Evolutionary conservation across 2,329 filamentous ascomycete species (phyloP).

Genomic region (Fusarium sp.): DNA sequence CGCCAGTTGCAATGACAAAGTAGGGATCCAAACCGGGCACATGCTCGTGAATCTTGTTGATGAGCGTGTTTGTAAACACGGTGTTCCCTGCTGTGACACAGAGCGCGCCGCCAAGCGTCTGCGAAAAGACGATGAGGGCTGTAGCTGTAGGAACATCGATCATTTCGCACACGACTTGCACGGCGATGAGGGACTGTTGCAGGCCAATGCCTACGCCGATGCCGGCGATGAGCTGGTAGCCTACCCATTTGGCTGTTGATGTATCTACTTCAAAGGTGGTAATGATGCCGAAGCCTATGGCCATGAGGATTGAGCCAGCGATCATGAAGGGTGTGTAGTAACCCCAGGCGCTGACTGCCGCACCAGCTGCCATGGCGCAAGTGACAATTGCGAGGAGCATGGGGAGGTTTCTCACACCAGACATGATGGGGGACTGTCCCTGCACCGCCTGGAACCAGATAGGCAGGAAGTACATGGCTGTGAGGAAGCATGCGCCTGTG

Average conservation of each 20-base stretch:
- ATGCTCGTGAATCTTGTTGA: slow-evolving; percentile 52
- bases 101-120: slow-evolving; percentile 57
- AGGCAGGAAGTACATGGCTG: slow-evolving; percentile 56
- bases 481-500: slow-evolving; percentile 52
- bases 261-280: slow-evolving; percentile 56
- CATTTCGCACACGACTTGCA: slow-evolving; percentile 53
- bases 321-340: slow-evolving; percentile 62
- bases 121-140: slow-evolving; percentile 50
- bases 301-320: slow-evolving; percentile 50
- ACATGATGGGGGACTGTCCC: slow-evolving; percentile 54
- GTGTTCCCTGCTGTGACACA: slow-evolving; percentile 63
- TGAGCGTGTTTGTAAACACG: slow-evolving; percentile 63
- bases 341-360: slow-evolving; percentile 54
- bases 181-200: slow-evolving; percentile 60
- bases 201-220: slow-evolving; percentile 57
- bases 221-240: slow-evolving; percentile 56
- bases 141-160: slow-evolving; percentile 54
- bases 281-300: slow-evolving; percentile 57
- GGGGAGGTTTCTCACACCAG: slow-evolving; percentile 58
- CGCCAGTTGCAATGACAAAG: slow-evolving; percentile 52
- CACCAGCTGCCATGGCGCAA: slow-evolving; percentile 52
- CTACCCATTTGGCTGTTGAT: slow-evolving; percentile 56
- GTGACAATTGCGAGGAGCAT: slow-evolving; percentile 55
- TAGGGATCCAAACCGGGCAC: slow-evolving; percentile 53
- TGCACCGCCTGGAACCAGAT: slow-evolving; percentile 62